Base-by-base conservation (phyloP, 441 rosid species). In the Populus trichocarpa region DNA sequence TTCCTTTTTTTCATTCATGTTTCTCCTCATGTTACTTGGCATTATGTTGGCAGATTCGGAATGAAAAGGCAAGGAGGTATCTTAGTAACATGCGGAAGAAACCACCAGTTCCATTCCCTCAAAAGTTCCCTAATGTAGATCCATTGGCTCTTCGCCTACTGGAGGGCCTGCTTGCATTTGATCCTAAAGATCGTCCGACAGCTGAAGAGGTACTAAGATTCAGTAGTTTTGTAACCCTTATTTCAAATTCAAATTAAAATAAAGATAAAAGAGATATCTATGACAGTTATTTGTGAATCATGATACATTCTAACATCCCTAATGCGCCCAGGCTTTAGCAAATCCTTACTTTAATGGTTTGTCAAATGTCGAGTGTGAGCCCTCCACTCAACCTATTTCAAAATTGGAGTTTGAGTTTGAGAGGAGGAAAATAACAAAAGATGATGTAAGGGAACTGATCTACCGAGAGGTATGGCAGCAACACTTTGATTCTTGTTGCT, bases 341-440 rank as follows among this genome's bases (percentile, higher is more conserved):
- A 94, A 97, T 87, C 94, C 98, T 28, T 97, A 97, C 75, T 97
- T 97, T 77, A 82, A 79, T 67, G 97, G 98, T 69, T 83, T 96
- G 88, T 81, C 98, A 25, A 94, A 92, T 84, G 90, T 92, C 35
- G 98, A 96, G 36, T 89, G 97, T 72, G 99, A 96, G 85, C 98
- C 96, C 68, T 84, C 96, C 32, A 90, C 98, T 30, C 92, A 87
- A 82, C 91, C 99, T 30, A 93, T 97, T 83, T 93, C 99, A 69
- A 97, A 95, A 83, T 86, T 97, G 74, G 99, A 97, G 86, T 97
- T 97, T 83, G 99, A 97, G 83, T 97, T 97, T 82, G 99, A 97
- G 88, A 89, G 99, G 85, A 91, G 92, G 84, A 97, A 93, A 84
- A 65, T 95, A 79, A 84, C 93, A 25, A 95, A 95, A 86, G 99